Conservation (phyloP, 2,329 filamentous ascomycete genomes). For the Elsinoe fawcettii region DNA sequence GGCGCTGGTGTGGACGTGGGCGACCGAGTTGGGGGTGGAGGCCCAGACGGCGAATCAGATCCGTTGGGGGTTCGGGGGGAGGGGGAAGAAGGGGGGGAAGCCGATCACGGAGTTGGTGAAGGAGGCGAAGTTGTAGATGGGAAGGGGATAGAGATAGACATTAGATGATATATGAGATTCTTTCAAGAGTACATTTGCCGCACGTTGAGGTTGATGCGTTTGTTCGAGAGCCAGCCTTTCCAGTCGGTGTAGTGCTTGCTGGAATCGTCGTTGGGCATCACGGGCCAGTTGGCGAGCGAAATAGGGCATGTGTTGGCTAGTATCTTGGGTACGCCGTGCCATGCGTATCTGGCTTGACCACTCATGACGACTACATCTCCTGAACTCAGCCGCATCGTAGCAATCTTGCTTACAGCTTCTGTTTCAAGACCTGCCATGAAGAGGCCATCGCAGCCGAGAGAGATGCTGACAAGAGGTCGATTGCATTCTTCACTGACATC, state of each 20-base stretch:
- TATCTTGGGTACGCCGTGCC: slow-evolving; percentile 92
- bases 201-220: slow-evolving; percentile 87
- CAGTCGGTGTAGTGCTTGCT: slow-evolving; percentile 42
- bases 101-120: slow-evolving; percentile 20
- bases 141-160: neutral
- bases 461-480: slow-evolving; percentile 73
- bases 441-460: slow-evolving; percentile 80
- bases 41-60: slow-evolving; percentile 68
- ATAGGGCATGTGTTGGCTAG: slow-evolving; percentile 69
- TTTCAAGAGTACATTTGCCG: slow-evolving; percentile 66
- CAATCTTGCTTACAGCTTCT: slow-evolving; percentile 31
- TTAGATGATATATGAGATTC: neutral
- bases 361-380: slow-evolving; percentile 91
- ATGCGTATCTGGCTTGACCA: slow-evolving; percentile 71
- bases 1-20: slow-evolving; percentile 59
- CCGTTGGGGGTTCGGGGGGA: slow-evolving; percentile 49
- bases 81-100: slow-evolving; percentile 33
- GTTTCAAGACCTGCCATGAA: slow-evolving; percentile 72
- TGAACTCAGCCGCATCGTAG: slow-evolving; percentile 63
- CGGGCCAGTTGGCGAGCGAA: slow-evolving; percentile 69
- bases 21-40: slow-evolving; percentile 62
- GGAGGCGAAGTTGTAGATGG: slow-evolving; percentile 3
- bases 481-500: slow-evolving; percentile 84
- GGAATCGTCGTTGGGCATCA: slow-evolving; percentile 34
- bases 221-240: slow-evolving; percentile 80